Percentiles rank a stretch among this genome's conserved stretches.
Evolutionary conservation across 108 stramenopile genomes (phyloP).

Genomic region (Cyclotella choctawhatcheeana): DNA sequence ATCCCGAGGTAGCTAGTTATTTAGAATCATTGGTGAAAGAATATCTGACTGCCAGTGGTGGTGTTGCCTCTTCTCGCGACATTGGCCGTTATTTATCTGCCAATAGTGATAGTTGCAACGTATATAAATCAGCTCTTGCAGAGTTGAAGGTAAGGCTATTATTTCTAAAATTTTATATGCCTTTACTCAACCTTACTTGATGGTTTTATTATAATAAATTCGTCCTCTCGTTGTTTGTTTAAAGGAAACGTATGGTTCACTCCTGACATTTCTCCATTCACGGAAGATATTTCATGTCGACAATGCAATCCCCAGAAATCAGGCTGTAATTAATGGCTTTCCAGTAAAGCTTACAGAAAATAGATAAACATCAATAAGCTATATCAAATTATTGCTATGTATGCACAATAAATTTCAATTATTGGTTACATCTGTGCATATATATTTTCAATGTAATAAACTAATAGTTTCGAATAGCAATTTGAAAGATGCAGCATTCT

Average conservation of each 20-base stretch:
- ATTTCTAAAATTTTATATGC: no score
- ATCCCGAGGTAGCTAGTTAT: constrained; percentile 42
- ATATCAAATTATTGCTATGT: neutral
- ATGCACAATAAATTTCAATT: neutral
- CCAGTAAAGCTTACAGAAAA: constrained; percentile 18
- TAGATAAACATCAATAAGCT: neutral
- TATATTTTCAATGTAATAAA: neutral
- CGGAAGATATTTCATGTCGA: constrained; percentile 27
- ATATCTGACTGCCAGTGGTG: constrained; percentile 74
- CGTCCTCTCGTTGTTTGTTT: no score
- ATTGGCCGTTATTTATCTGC: constrained; percentile 75
- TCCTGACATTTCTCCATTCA: constrained; percentile 30
- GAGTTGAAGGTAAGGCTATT: no score
- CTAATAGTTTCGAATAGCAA: constrained; percentile 11
- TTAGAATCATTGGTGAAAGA: constrained; percentile 63
- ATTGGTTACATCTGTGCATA: neutral
- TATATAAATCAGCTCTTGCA: constrained; percentile 45
- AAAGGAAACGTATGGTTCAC: constrained; percentile 51
- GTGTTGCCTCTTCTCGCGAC: constrained; percentile 70
- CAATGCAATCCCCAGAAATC: constrained; percentile 25
- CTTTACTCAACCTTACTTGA: no score
- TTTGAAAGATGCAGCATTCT: neutral
- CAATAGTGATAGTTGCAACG: constrained; percentile 42
- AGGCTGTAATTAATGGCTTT: constrained; percentile 18
- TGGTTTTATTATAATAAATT: no score